These are phyloP conservation scores for Suillus brevipes DNA, from an alignment of 768 basidiomycete genomes.

Conservation along the genomic window DNA sequence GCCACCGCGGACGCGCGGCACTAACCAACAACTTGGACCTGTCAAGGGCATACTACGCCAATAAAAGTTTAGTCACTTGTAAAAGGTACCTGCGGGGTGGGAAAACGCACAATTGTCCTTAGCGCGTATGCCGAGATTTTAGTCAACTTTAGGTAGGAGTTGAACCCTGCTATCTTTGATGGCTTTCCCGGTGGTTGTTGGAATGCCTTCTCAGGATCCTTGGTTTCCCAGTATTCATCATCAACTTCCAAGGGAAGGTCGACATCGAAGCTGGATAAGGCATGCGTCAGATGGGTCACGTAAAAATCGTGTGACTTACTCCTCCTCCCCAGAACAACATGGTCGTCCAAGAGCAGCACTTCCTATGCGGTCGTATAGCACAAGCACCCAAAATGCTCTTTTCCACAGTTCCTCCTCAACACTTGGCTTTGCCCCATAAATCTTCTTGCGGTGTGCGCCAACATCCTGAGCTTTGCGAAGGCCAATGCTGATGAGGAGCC, in stretches of 20 bases:
- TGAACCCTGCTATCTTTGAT: conserved; percentile 60
- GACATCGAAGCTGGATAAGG: conserved; percentile 68
- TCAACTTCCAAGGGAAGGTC: conserved; percentile 84
- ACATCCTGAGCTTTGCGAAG: conserved; percentile 70
- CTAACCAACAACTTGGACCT: conserved; percentile 57
- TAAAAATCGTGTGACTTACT: conserved; percentile 42
- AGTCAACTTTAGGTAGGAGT: conserved; percentile 61
- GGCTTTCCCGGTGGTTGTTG: conserved; percentile 66
- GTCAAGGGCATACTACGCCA: conserved; percentile 67
- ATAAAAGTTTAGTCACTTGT: conserved; percentile 5
- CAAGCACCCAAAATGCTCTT: conserved; percentile 73
- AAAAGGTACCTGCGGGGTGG: conserved; percentile 5
- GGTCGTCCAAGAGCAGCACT: conserved; percentile 57
- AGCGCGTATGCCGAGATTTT: conserved; percentile 70
- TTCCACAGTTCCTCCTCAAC: conserved; percentile 74
- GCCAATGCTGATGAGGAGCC: conserved; percentile 55
- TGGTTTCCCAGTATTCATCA: conserved; percentile 72
- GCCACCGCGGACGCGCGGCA: conserved; percentile 52
- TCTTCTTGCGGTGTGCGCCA: conserved; percentile 69
- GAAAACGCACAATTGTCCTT: conserved; percentile 60
- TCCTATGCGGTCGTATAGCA: conserved; percentile 57
- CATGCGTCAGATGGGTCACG: conserved; percentile 10
- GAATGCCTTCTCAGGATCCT: conserved; percentile 52
- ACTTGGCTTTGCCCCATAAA: conserved; percentile 47
- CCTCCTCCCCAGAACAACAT: conserved; percentile 61